These are phyloP conservation scores for Hibiscus syriacus DNA, from an alignment of 345 rosid genomes.

Conservation along the genomic window DNA sequence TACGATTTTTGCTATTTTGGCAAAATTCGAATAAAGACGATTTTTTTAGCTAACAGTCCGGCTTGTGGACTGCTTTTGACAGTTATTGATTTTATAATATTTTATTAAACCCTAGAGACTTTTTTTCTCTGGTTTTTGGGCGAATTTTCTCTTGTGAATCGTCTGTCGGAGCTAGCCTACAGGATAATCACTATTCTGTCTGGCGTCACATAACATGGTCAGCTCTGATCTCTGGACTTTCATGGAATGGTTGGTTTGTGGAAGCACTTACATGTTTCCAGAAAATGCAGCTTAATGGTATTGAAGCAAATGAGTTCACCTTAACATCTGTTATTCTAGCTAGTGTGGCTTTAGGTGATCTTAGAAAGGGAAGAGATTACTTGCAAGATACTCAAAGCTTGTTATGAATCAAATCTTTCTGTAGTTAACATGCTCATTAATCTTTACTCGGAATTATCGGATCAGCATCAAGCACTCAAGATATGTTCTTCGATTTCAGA, in stretches of 20 bases:
- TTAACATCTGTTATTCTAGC: slow-evolving; percentile 22
- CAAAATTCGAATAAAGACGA: no score
- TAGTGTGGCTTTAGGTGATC: slow-evolving; percentile 18
- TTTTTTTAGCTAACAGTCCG: no score
- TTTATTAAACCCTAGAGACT: no score
- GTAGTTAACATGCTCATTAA: slow-evolving; percentile 20
- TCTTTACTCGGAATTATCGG: slow-evolving; percentile 18
- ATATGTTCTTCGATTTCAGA: slow-evolving; percentile 17
- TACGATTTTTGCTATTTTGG: no score
- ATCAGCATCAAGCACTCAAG: slow-evolving; percentile 17
- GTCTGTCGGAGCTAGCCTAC: no score
- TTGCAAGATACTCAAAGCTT: slow-evolving; percentile 22
- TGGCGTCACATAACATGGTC: no score
- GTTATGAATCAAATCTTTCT: slow-evolving; percentile 19
- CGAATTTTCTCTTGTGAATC: no score
- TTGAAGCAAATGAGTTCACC: slow-evolving; percentile 24
- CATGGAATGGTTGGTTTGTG: slow-evolving; percentile 14
- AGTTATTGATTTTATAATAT: no score
- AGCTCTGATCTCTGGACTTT: slow-evolving; percentile 17
- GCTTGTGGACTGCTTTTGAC: no score
- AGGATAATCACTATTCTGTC: no score
- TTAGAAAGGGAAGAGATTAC: slow-evolving; percentile 24
- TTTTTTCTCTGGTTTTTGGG: no score
- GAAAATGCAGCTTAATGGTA: slow-evolving; percentile 21
- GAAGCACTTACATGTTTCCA: slow-evolving; percentile 15